phyloP scores from a whole-genome alignment of 805 yeast genomes.

The Metschnikowia picachoensis region DNA sequence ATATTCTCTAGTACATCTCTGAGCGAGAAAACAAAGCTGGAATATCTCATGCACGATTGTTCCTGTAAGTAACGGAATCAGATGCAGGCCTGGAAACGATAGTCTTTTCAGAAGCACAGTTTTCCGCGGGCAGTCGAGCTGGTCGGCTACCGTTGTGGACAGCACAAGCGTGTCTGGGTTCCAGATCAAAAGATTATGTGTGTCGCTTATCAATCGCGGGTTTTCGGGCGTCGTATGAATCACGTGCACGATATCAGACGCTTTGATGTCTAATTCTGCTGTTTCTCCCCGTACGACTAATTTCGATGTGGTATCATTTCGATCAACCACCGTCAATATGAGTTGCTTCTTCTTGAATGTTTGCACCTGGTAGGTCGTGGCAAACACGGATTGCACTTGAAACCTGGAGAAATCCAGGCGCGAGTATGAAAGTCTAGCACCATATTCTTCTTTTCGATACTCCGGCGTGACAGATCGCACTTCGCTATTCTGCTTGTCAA shows the following conservation, averaged over 20 bases:
- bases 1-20: conserved; percentile 33
- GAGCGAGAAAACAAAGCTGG: conserved; percentile 48
- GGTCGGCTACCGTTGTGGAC: conserved; percentile 77
- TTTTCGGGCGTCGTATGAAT: conserved; percentile 42
- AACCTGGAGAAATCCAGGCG: conserved; percentile 48
- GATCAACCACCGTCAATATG: conserved; percentile 49
- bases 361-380: conserved; percentile 28
- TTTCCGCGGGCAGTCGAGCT: conserved; percentile 68
- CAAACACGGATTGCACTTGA: conserved; percentile 36
- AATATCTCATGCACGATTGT: conserved; percentile 75
- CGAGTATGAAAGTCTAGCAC: conserved; percentile 41
- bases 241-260: conserved; percentile 59
- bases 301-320: conserved; percentile 28
- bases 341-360: conserved; percentile 41
- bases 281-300: conserved; percentile 62
- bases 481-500: conserved; percentile 46
- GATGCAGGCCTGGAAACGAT: conserved; percentile 58
- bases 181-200: conserved; percentile 64
- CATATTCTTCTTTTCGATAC: neutral
- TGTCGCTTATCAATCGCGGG: conserved; percentile 49
- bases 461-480: conserved; percentile 27
- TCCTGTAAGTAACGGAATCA: conserved; percentile 73
- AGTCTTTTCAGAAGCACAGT: conserved; percentile 58
- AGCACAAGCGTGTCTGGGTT: conserved; percentile 81
- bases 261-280: conserved; percentile 44